A percentile compares a stretch with the other conserved stretches of the same genome.
Evolutionary conservation across 805 yeast species (phyloP).

Genomic region (Kuraishia ogatae): DNA sequence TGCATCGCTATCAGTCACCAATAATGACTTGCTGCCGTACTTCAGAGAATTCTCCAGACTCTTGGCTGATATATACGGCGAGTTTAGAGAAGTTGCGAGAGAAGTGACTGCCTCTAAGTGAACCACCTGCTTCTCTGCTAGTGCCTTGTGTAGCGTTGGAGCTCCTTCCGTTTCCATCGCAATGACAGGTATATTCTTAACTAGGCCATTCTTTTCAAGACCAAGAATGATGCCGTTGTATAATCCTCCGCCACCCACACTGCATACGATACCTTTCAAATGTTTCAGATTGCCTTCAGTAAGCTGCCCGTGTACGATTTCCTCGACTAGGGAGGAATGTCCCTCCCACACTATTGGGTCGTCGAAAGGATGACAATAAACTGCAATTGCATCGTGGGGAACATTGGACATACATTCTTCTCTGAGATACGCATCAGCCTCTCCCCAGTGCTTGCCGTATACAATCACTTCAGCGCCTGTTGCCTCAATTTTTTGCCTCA

Average conservation of each 20-base stretch:
- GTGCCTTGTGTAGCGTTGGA: constrained; percentile 45
- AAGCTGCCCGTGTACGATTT: constrained; percentile 21
- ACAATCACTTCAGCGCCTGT: constrained; percentile 44
- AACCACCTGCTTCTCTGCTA: constrained; percentile 35
- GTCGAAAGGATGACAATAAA: constrained; percentile 50
- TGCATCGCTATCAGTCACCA: constrained; percentile 48
- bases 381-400: constrained; percentile 19
- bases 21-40: constrained; percentile 31
- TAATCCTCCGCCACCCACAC: constrained; percentile 52
- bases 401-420: constrained; percentile 17
- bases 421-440: constrained; percentile 38
- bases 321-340: constrained; percentile 39
- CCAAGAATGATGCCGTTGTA: constrained; percentile 45
- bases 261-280: constrained; percentile 40
- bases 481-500: constrained; percentile 33
- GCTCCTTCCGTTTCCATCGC: constrained; percentile 58
- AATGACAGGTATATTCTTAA: constrained; percentile 25
- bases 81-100: constrained; percentile 58
- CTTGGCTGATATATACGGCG: constrained; percentile 43
- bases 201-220: constrained; percentile 22
- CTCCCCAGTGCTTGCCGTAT: constrained; percentile 37
- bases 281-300: constrained; percentile 9
- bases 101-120: constrained; percentile 34
- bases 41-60: constrained; percentile 36
- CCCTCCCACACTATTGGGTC: constrained; percentile 46